These are phyloP conservation scores for Lactifluus echinatus DNA, from an alignment of 768 basidiomycete genomes.

Conservation along the genomic window DNA sequence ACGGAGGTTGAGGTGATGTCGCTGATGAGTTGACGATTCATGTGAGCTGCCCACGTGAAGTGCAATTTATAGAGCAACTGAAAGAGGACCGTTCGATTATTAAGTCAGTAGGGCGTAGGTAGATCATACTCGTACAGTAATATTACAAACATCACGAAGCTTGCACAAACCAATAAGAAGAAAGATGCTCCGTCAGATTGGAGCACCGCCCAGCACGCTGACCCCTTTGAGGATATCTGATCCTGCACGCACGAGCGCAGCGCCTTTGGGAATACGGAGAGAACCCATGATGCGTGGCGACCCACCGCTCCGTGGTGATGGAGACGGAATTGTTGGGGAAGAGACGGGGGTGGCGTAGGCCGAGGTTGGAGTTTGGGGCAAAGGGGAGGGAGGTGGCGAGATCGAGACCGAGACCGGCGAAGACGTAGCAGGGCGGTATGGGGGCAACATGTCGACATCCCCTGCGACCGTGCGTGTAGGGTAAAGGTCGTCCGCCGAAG, in stretches of 20 bases:
- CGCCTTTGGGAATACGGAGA: conserved; percentile 19
- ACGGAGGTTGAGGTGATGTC: no score
- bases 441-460: not conserved
- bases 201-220: conserved; percentile 15
- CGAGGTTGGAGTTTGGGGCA: conserved; percentile 12
- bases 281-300: conserved; percentile 1
- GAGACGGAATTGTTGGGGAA: conserved; percentile 7
- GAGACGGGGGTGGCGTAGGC: conserved; percentile 1
- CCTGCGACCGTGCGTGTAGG: not conserved
- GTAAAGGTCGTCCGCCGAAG: conserved; percentile 12
- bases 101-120: no score
- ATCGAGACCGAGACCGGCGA: not conserved
- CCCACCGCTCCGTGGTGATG: not conserved
- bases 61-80: no score
- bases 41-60: no score
- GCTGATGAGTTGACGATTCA: no score
- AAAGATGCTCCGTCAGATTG: conserved; percentile 4
- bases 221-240: conserved; percentile 27
- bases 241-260: conserved; percentile 23
- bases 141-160: no score
- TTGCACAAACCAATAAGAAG: no score
- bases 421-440: not conserved
- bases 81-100: no score
- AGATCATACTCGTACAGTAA: no score
- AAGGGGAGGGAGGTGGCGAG: conserved; percentile 13